Evolutionary conservation across 2,329 filamentous ascomycete species (phyloP).

Genomic region (Penicillium brasilianum): DNA sequence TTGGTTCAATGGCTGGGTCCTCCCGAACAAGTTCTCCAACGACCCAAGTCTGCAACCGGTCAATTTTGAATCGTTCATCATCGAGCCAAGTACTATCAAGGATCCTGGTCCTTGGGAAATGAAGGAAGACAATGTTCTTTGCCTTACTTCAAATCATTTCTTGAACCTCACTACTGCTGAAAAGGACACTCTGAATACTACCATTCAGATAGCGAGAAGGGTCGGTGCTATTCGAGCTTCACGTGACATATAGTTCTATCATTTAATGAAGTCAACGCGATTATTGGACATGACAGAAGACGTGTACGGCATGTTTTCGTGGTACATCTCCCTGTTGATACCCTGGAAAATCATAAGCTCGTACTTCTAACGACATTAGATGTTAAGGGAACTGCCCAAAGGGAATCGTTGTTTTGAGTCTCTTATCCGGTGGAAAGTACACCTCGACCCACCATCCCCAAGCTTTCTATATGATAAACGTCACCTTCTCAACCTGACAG

Average conservation of each 20-base stretch:
- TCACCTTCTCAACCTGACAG: too few relatives aligned
- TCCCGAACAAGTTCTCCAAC: neutral
- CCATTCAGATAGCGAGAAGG: neutral
- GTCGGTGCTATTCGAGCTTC: neutral
- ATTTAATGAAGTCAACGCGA: too few relatives aligned
- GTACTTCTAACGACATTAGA: too few relatives aligned
- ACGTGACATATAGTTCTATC: neutral
- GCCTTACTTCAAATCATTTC: neutral
- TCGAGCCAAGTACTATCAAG: neutral
- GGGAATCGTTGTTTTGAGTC: too few relatives aligned
- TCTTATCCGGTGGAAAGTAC: too few relatives aligned
- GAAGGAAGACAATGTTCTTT: neutral
- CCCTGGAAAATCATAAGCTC: too few relatives aligned
- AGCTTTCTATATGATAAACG: too few relatives aligned
- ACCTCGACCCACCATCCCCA: too few relatives aligned
- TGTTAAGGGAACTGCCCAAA: too few relatives aligned
- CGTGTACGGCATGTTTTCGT: too few relatives aligned
- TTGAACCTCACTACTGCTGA: neutral
- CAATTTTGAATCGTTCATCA: conserved; percentile 3
- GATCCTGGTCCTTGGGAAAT: neutral
- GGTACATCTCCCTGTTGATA: too few relatives aligned
- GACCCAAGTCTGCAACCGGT: neutral
- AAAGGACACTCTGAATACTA: neutral
- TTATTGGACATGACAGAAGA: too few relatives aligned
- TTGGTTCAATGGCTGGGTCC: neutral